Evolutionary conservation across 1,139 yeast species (phyloP), one percentile per base, ranked within the genome.

Genomic region (Diutina sp.): DNA sequence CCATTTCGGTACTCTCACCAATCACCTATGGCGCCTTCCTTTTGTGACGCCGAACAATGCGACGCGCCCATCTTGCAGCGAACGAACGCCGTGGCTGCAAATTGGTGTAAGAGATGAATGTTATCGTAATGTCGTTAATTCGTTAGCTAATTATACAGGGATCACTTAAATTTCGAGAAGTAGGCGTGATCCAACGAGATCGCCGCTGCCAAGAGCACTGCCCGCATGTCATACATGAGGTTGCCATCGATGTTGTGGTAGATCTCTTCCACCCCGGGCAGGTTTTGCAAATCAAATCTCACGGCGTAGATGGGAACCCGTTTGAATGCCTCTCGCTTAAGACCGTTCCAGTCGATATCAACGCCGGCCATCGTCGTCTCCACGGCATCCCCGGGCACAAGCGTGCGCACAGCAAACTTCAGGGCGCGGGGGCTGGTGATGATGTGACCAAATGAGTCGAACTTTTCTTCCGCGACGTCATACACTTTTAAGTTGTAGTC

Each of bases 171-270:
- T n/a, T 50, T 50, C 6, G 41, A 29, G 18, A 50, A 50, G 28
- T 32, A 30, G n/a, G 53, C 44, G 16, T 50, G 53, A 32, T 50
- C 53, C 44, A 50, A 50, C 6, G 44, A 32, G 32, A 50, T 50
- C 28, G 44, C 53, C 18, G 53, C 53, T 16, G 41, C 53, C 6
- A 50, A 18, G n/a, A 50, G 32, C 8, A 50, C 53, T n/a, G 53
- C 53, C 14, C 53, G 16, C 53, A 50, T 50, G 16, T 50, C 53
- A 5, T 50, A 50, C 53, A 50, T 50, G 25, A 50, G 32, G 25
- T 8, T 14, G 4, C 44, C 44, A 6, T 32, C 53, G 53, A 50
- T 18, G 16, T 50, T 50, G 28, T 50, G 53, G 45, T 50, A 50
- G 28, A 50, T 16, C 18, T 50, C 28, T 14, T 50, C 53, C 3